Evolutionary conservation across 345 rosid species (phyloP).

Genomic region (Rhizophora mangle): DNA sequence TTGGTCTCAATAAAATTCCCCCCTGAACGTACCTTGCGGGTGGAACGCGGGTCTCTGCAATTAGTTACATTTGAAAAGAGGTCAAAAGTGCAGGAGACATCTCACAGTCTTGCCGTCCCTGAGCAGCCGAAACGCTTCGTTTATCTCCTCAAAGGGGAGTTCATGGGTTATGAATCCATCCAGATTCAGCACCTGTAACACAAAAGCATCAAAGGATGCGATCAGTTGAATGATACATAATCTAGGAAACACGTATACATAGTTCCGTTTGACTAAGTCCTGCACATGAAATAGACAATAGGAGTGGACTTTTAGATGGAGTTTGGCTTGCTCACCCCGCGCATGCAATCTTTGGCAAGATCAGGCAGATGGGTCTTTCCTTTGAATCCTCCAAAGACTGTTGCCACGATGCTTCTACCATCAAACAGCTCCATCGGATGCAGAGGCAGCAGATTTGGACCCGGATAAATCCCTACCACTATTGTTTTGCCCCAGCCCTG

Average conservation of each 20-base stretch:
- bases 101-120: constrained; percentile 38
- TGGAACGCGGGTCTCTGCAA: too few species aligned
- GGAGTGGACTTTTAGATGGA: neutral
- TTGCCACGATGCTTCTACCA: constrained; percentile 28
- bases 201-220: too few species aligned
- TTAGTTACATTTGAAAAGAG: too few species aligned
- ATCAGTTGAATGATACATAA: too few species aligned
- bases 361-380: constrained; percentile 33
- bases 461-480: constrained; percentile 23
- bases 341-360: constrained; percentile 32
- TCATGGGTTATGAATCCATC: constrained; percentile 33
- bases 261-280: too few species aligned
- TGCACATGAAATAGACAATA: neutral
- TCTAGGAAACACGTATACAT: too few species aligned
- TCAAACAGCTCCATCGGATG: constrained; percentile 51
- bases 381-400: constrained; percentile 29
- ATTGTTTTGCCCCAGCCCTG: constrained; percentile 30
- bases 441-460: constrained; percentile 13
- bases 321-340: constrained; percentile 18
- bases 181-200: constrained; percentile 32
- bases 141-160: constrained; percentile 38
- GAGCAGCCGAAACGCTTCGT: constrained; percentile 34
- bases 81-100: constrained; percentile 27
- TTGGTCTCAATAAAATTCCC: too few species aligned
- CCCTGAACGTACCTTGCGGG: too few species aligned